Conservation (phyloP, 2,329 filamentous ascomycete species). For the Pseudogymnoascus sp. region DNA sequence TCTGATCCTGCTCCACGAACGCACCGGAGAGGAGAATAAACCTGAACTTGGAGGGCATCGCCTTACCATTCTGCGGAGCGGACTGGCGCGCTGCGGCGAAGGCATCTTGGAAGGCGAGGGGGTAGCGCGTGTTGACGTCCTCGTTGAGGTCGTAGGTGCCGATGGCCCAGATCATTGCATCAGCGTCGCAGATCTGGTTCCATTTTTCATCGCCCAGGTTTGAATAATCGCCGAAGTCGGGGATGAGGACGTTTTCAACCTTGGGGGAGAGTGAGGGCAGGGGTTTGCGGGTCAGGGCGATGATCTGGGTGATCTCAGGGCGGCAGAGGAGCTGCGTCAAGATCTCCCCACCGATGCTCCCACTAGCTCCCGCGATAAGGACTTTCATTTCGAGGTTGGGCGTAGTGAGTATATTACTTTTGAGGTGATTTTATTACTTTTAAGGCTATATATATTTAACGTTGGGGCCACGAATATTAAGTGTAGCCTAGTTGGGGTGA, state of each 20-base stretch:
- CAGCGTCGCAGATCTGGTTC: constrained; percentile 22
- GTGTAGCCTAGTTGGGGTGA: too few species aligned
- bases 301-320: constrained; percentile 24
- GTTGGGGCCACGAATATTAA: too few species aligned
- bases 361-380: constrained; percentile 30
- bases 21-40: constrained; percentile 30
- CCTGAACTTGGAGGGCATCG: constrained; percentile 18
- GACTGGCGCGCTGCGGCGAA: constrained; percentile 18
- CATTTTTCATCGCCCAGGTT: constrained; percentile 19
- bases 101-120: constrained; percentile 20
- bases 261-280: constrained; percentile 21
- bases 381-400: constrained; percentile 27
- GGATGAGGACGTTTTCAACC: constrained; percentile 19
- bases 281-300: constrained; percentile 28
- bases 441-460: too few species aligned
- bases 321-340: constrained; percentile 29
- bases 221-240: constrained; percentile 24
- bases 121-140: constrained; percentile 21
- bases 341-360: constrained; percentile 29
- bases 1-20: constrained; percentile 29
- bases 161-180: constrained; percentile 26
- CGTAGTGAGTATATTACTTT: background rate
- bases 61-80: constrained; percentile 9
- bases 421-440: too few species aligned
- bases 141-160: constrained; percentile 20